Evolutionary conservation across 2,329 filamentous ascomycete species (phyloP).

Genomic region (Exophiala phaeomuriformis): DNA sequence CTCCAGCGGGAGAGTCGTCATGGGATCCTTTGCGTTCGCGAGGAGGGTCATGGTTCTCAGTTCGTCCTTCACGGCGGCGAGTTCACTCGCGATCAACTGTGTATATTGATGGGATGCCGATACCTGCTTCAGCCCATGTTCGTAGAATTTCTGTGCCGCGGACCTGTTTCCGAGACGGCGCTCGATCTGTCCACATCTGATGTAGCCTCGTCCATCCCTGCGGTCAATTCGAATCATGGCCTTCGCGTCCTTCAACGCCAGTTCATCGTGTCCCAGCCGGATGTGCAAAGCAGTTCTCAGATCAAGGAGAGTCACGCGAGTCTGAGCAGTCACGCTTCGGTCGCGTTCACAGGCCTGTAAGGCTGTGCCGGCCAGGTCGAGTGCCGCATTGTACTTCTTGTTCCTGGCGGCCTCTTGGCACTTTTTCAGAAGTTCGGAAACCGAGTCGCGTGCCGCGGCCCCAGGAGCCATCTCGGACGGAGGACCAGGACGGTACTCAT

Average conservation of each 20-base stretch:
- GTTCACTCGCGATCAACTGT: constrained; percentile 9
- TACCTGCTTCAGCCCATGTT: constrained; percentile 50
- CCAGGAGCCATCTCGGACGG: not conserved
- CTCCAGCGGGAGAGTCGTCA: constrained; percentile 49
- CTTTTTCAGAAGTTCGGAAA: constrained; percentile 3
- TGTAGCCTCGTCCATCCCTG: constrained; percentile 50
- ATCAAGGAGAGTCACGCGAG: constrained; percentile 33
- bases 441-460: not conserved
- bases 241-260: constrained; percentile 51
- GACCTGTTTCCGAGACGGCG: constrained; percentile 43
- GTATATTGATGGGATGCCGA: constrained; percentile 31
- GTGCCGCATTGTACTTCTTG: constrained; percentile 11
- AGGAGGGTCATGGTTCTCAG: constrained; percentile 31
- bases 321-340: constrained; percentile 3
- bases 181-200: constrained; percentile 47
- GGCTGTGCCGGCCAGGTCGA: constrained; percentile 8
- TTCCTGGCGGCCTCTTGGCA: constrained; percentile 10
- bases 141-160: constrained; percentile 51
- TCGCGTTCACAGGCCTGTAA: not conserved
- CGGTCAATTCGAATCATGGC: constrained; percentile 48
- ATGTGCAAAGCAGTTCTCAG: constrained; percentile 31
- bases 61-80: constrained; percentile 39
- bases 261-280: constrained; percentile 45
- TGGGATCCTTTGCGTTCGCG: constrained; percentile 40
- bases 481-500: not conserved